These are phyloP conservation scores for Santalum album DNA, from an alignment of 164 flowering plant species.

Conservation along the genomic window DNA sequence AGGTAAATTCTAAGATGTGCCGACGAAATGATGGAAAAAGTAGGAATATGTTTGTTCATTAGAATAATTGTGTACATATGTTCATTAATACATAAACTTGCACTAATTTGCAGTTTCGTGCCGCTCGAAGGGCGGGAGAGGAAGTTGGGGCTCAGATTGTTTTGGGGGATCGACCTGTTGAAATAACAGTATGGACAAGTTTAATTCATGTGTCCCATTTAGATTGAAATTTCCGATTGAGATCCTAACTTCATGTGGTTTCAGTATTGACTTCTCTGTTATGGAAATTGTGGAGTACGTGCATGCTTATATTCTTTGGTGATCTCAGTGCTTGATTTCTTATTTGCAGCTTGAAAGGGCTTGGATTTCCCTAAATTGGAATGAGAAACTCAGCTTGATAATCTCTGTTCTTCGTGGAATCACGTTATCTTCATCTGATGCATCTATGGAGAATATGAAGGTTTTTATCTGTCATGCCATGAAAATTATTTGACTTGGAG, in stretches of 20 bases:
- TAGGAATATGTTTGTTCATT: too few species aligned
- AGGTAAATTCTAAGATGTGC: slow-evolving; percentile 30
- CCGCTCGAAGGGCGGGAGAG: slow-evolving; percentile 78
- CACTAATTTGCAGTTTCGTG: slow-evolving; percentile 58
- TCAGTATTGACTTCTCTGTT: too few species aligned
- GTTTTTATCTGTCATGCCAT: slow-evolving; percentile 16
- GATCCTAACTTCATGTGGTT: too few species aligned
- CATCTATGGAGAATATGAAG: slow-evolving; percentile 35
- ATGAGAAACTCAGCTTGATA: slow-evolving; percentile 56
- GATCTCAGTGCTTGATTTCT: neutral
- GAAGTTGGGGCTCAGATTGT: slow-evolving; percentile 89
- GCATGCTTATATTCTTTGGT: neutral
- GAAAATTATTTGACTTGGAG: too few species aligned
- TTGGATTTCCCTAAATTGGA: slow-evolving; percentile 78
- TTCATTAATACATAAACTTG: neutral
- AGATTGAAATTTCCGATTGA: too few species aligned
- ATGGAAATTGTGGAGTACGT: too few species aligned
- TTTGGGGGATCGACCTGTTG: slow-evolving; percentile 94
- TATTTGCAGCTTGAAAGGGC: slow-evolving; percentile 76
- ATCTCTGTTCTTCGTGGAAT: slow-evolving; percentile 60
- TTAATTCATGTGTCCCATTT: too few species aligned
- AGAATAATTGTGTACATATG: too few species aligned
- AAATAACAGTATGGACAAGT: slow-evolving; percentile 60
- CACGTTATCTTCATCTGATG: slow-evolving; percentile 30
- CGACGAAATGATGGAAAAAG: neutral